Evolutionary conservation across 208 protist species (phyloP).

Genomic region (Leishmania tropica): DNA sequence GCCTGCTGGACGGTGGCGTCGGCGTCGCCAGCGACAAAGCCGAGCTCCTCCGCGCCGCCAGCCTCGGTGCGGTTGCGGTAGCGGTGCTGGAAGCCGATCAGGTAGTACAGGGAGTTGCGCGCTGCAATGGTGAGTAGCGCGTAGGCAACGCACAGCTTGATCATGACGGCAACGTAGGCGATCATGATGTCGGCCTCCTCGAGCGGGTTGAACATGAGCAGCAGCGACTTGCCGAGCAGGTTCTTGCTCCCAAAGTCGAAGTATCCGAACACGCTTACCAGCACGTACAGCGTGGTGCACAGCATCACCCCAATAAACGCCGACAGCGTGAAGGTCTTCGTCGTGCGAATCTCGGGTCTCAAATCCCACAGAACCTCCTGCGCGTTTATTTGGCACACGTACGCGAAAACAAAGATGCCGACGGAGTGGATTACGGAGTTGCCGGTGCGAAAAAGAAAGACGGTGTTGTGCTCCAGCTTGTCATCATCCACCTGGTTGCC

Average conservation of each 20-base stretch:
- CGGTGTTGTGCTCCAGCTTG: too few species aligned
- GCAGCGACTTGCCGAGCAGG: conserved; percentile 42
- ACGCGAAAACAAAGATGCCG: conserved; percentile 68
- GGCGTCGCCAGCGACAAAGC: neutral
- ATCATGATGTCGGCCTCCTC: conserved; percentile 42
- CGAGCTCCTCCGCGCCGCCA: neutral
- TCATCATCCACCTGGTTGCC: conserved; percentile 7
- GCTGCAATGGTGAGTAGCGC: conserved; percentile 42
- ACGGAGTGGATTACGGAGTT: conserved; percentile 41
- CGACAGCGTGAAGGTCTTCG: conserved; percentile 42
- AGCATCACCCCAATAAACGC: conserved; percentile 55
- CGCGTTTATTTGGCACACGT: conserved; percentile 57
- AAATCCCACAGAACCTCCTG: conserved; percentile 63
- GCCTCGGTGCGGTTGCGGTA: conserved; percentile 30
- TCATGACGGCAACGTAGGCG: conserved; percentile 52
- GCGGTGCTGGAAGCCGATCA: conserved; percentile 44
- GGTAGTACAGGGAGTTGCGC: conserved; percentile 66
- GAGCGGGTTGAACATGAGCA: conserved; percentile 60
- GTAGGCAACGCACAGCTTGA: conserved; percentile 69
- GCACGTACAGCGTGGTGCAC: conserved; percentile 54
- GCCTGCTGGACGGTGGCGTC: neutral
- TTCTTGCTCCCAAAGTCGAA: conserved; percentile 57
- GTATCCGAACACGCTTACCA: conserved; percentile 64
- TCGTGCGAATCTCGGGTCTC: conserved; percentile 29
- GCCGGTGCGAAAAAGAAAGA: conserved; percentile 40